Evolutionary conservation across 108 stramenopile genomes (phyloP), one percentile per base, ranked within the genome.

Genomic region (Cyclotella atomus): DNA sequence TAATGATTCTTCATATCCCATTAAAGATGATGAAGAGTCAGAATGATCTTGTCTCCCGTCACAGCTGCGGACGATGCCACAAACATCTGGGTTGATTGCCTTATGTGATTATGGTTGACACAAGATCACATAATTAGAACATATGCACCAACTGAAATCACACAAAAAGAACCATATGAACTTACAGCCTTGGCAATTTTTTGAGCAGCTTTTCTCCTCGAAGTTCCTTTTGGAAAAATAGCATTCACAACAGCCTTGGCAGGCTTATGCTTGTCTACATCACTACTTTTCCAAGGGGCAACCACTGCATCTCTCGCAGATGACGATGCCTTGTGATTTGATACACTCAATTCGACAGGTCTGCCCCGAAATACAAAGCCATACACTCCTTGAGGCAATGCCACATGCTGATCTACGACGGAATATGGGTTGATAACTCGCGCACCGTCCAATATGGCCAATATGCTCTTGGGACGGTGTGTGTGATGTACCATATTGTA

Each of bases 321-420:
- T 30, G 25, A 24, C 21, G 44, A 59, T 12, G 19, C 41, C n/a
- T 52, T 28, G 2, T 28, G 24, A 36, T 19, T 56, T 19, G 49
- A 64, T 19, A 55, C 16, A 33, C 38, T 70, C 50, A 80, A 62
- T 44, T 77, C 56, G 54, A 80, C 63, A 53, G 70, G 88, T 46
- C 88, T 85, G 49, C 89, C 93, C 53, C 86, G 81, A 79, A 95
- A 95, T 33, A 91, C 76, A 84, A 92, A 95, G 24, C 93, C 93
- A 81, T 74, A 85, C 20, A 83, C 77, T 33, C 89, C 89, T 30
- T 77, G 50, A 1, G 93, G 93, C 59, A 95, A 78, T 1, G 88
- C 91, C 0, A 95, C 91, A 67, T 92, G 89, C 65, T 92, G 83
- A 85, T 95, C 93, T 43, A 83, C 82, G 2, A 88, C 68, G 2